These are phyloP conservation scores for Suillus americanus DNA, from an alignment of 768 basidiomycete species.

Conservation along the genomic window DNA sequence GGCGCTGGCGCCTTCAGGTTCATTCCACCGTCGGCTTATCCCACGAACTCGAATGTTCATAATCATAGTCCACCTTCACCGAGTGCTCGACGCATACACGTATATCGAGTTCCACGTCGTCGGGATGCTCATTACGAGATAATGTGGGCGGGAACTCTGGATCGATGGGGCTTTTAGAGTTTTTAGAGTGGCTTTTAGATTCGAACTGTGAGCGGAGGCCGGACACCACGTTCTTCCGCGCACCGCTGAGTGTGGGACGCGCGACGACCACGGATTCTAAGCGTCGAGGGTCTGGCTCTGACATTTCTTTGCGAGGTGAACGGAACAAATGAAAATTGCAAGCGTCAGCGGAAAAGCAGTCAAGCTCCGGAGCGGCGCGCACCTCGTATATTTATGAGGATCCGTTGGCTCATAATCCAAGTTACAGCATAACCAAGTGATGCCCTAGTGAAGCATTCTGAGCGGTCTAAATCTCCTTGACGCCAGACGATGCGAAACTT, in stretches of 20 bases:
- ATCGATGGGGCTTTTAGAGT: constrained; percentile 16
- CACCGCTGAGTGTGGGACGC: background rate
- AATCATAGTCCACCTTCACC: constrained; percentile 25
- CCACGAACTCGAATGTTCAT: constrained; percentile 14
- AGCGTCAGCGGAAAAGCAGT: background rate
- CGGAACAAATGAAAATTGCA: background rate
- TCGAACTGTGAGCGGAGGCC: constrained; percentile 27
- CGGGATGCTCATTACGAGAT: background rate
- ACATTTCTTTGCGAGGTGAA: background rate
- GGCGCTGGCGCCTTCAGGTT: background rate
- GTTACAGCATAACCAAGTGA: constrained; percentile 30
- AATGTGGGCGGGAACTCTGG: constrained; percentile 19
- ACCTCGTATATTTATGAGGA: background rate
- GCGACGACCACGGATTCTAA: background rate
- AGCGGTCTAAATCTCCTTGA: constrained; percentile 2
- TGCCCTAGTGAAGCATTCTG: constrained; percentile 18
- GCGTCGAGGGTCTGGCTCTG: background rate
- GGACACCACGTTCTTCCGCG: constrained; percentile 17
- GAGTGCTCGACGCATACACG: constrained; percentile 31
- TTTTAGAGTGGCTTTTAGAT: constrained; percentile 12
- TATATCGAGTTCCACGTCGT: constrained; percentile 29
- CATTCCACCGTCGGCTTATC: constrained; percentile 13
- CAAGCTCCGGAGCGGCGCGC: background rate
- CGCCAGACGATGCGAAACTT: constrained; percentile 18
- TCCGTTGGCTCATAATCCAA: background rate